phyloP scores from a whole-genome alignment of 2,329 filamentous ascomycete genomes.

The Phoma sp. region DNA sequence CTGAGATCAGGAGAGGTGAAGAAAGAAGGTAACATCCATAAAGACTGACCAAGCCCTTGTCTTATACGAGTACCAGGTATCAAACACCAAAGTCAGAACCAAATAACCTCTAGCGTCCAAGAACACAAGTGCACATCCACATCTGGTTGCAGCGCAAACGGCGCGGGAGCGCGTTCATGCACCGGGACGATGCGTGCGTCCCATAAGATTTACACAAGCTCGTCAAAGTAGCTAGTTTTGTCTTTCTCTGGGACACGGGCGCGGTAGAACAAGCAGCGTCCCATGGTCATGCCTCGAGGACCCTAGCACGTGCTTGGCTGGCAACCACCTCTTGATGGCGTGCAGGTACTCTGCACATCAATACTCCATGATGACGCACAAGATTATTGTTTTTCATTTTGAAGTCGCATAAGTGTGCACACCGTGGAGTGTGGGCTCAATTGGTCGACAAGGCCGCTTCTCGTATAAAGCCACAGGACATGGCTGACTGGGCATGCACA shows the following conservation, averaged over 20 bases:
- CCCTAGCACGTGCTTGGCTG: not conserved
- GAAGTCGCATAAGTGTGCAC: constrained; percentile 10
- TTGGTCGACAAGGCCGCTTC: constrained; percentile 17
- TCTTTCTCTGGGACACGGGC: not conserved
- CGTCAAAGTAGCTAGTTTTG: not conserved
- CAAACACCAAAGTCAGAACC: not conserved
- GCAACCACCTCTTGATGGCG: not conserved
- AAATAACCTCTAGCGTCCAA: not conserved
- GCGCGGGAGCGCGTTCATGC: constrained; percentile 4
- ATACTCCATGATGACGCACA: constrained; percentile 3
- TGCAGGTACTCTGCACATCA: constrained; percentile 1
- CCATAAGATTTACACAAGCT: not conserved
- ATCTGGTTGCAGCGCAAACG: constrained; percentile 8
- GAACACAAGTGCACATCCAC: not conserved
- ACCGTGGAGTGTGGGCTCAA: constrained; percentile 13
- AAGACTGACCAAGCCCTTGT: not conserved
- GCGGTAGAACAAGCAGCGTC: not conserved
- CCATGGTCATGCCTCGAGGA: not conserved
- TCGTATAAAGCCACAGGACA: constrained; percentile 30
- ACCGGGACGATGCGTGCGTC: not conserved
- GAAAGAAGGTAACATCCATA: no score
- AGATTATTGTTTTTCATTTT: constrained; percentile 11
- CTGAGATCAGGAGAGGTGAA: no score
- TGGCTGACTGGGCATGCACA: constrained; percentile 21
- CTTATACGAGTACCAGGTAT: not conserved